These are phyloP conservation scores for Colletotrichum sansevieriae DNA, from an alignment of 2,329 filamentous ascomycete species.

Conservation along the genomic window DNA sequence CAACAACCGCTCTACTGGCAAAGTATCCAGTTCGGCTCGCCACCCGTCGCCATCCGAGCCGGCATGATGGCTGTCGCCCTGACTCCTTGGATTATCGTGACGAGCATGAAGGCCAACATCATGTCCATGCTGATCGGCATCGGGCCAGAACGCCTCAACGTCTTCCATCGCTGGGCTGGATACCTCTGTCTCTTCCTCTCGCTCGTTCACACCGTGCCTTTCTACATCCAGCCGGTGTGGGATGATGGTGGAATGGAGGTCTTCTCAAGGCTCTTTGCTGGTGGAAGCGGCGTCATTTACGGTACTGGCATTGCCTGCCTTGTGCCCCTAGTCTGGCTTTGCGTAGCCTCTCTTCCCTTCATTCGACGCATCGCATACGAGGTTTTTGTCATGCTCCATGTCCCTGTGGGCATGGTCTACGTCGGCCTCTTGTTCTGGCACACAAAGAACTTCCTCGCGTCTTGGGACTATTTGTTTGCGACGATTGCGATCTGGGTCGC, in stretches of 20 bases:
- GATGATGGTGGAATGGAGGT: constrained; percentile 79
- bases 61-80: constrained; percentile 94
- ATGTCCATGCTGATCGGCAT: constrained; percentile 89
- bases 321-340: constrained; percentile 85
- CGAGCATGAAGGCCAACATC: constrained; percentile 92
- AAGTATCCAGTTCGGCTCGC: constrained; percentile 88
- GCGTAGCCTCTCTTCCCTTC: constrained; percentile 84
- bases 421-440: constrained; percentile 95
- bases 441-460: constrained; percentile 90
- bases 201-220: constrained; percentile 87
- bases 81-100: constrained; percentile 91
- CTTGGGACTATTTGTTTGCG: constrained; percentile 89
- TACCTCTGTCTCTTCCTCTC: constrained; percentile 88
- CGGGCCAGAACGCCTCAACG: constrained; percentile 90
- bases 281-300: constrained; percentile 78
- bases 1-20: constrained; percentile 91
- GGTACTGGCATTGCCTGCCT: constrained; percentile 87
- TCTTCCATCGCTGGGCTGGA: constrained; percentile 91
- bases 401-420: constrained; percentile 84
- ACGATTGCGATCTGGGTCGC: constrained; percentile 83
- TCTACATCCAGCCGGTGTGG: constrained; percentile 90
- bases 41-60: constrained; percentile 85
- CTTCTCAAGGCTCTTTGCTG: constrained; percentile 78
- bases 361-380: constrained; percentile 86
- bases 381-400: constrained; percentile 84